Conservation (phyloP, 371 early-diverging fungal genomes). For the Mucor plumbeus region DNA sequence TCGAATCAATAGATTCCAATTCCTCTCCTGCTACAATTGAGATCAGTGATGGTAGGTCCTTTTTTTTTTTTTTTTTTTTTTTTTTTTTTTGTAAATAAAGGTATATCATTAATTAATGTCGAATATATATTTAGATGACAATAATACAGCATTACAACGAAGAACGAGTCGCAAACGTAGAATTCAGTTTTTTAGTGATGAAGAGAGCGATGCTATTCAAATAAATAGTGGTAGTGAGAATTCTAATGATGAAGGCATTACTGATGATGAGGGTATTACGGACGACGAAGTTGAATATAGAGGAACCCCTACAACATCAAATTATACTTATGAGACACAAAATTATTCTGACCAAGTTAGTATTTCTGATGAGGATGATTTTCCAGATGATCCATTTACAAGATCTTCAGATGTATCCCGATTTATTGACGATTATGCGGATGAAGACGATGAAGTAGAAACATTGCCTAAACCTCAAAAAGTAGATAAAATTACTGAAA, state of each 20-base stretch:
- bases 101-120: neutral
- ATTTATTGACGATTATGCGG: conserved; percentile 14
- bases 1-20: neutral
- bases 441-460: conserved; percentile 6
- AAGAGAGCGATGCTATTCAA: neutral
- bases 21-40: neutral
- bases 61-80: too few relatives aligned
- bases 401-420: neutral
- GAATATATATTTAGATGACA: neutral
- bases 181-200: neutral
- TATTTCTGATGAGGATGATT: neutral
- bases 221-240: neutral
- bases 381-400: conserved; percentile 8
- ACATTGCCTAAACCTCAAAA: neutral
- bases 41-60: conserved; percentile 3
- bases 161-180: neutral
- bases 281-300: conserved; percentile 1
- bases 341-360: neutral
- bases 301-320: neutral
- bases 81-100: neutral
- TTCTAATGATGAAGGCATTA: neutral
- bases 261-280: neutral
- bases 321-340: too few relatives aligned
- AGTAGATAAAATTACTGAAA: neutral
- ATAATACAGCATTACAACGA: neutral